Percentiles rank a stretch among this genome's conserved stretches.
These are phyloP conservation scores for Podaxis pistillaris DNA, from an alignment of 768 basidiomycete species.

Conservation along the genomic window DNA sequence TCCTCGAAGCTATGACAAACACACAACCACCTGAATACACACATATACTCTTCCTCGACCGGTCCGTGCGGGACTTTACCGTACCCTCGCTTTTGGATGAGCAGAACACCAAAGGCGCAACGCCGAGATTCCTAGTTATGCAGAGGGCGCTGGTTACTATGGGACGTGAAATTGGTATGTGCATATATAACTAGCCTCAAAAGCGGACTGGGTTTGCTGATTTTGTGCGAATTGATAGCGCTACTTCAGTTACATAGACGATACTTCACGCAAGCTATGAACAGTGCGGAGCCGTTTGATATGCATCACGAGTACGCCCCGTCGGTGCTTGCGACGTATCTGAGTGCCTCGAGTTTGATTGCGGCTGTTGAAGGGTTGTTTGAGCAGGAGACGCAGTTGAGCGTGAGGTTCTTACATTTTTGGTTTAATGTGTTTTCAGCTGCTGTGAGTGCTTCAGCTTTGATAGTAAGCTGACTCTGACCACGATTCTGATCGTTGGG, in stretches of 20 bases:
- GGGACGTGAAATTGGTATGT: slow-evolving; percentile 61
- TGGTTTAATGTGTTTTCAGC: slow-evolving; percentile 78
- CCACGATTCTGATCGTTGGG: neutral
- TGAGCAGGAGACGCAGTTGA: slow-evolving; percentile 57
- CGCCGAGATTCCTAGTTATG: slow-evolving; percentile 58
- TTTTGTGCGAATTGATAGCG: slow-evolving; percentile 33
- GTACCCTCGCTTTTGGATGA: slow-evolving; percentile 51
- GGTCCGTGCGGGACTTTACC: slow-evolving; percentile 51
- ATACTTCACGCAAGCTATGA: slow-evolving; percentile 68
- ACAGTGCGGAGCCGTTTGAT: slow-evolving; percentile 48
- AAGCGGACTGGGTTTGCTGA: neutral
- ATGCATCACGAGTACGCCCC: slow-evolving; percentile 63
- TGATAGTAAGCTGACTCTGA: neutral
- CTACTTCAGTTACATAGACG: slow-evolving; percentile 67
- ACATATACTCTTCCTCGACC: slow-evolving; percentile 53
- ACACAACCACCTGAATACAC: slow-evolving; percentile 51
- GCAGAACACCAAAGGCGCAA: slow-evolving; percentile 33
- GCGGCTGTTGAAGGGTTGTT: slow-evolving; percentile 55
- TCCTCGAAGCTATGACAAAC: slow-evolving; percentile 52
- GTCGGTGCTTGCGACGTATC: slow-evolving; percentile 69
- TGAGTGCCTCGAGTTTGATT: slow-evolving; percentile 56
- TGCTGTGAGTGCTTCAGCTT: slow-evolving; percentile 43
- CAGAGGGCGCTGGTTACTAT: slow-evolving; percentile 60
- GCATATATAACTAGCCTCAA: neutral
- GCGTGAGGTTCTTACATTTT: slow-evolving; percentile 64